Evolutionary conservation across 2,329 filamentous ascomycete species (phyloP).

Genomic region (Penicillium hesseltinei): DNA sequence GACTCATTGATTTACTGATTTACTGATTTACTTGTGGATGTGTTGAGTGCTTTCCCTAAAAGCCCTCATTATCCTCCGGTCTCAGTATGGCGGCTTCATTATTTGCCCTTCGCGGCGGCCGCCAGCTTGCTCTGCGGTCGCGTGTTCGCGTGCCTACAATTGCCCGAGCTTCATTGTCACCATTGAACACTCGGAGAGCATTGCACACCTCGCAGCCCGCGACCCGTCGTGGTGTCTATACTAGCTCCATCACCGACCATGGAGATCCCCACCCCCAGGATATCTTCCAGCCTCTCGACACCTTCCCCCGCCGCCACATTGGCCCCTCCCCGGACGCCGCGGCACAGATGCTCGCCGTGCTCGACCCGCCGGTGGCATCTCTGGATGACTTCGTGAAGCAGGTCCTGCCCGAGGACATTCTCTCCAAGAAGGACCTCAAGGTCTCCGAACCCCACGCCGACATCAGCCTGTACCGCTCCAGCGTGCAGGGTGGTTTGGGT

Average conservation of each 20-base stretch:
- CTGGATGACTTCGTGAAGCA: slow-evolving; percentile 82
- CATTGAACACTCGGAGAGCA: slow-evolving; percentile 30
- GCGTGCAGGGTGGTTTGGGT: slow-evolving; percentile 47
- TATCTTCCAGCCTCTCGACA: slow-evolving; percentile 50
- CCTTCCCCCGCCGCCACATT: slow-evolving; percentile 81
- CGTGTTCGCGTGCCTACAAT: slow-evolving; percentile 26
- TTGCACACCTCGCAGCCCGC: slow-evolving; percentile 30
- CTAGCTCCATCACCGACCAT: slow-evolving; percentile 88
- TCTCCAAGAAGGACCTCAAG: slow-evolving; percentile 63
- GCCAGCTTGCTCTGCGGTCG: slow-evolving; percentile 37
- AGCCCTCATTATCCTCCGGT: slow-evolving; percentile 12
- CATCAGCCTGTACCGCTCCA: slow-evolving; percentile 42
- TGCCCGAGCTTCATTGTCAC: slow-evolving; percentile 27
- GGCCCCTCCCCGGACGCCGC: slow-evolving; percentile 71
- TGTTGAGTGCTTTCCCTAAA: slow-evolving; percentile 11
- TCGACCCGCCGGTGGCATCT: slow-evolving; percentile 70
- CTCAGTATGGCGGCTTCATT: slow-evolving; percentile 34
- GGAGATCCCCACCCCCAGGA: slow-evolving; percentile 47
- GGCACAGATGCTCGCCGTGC: slow-evolving; percentile 72
- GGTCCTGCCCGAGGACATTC: slow-evolving; percentile 77
- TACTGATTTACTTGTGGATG: slow-evolving; percentile 3
- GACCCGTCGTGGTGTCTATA: slow-evolving; percentile 62
- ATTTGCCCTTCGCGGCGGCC: slow-evolving; percentile 36
- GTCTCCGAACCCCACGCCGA: slow-evolving; percentile 52
- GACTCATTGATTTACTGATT: background rate